Conservation (phyloP, 2,329 filamentous ascomycete species). For the Hypoxylon sp. region DNA sequence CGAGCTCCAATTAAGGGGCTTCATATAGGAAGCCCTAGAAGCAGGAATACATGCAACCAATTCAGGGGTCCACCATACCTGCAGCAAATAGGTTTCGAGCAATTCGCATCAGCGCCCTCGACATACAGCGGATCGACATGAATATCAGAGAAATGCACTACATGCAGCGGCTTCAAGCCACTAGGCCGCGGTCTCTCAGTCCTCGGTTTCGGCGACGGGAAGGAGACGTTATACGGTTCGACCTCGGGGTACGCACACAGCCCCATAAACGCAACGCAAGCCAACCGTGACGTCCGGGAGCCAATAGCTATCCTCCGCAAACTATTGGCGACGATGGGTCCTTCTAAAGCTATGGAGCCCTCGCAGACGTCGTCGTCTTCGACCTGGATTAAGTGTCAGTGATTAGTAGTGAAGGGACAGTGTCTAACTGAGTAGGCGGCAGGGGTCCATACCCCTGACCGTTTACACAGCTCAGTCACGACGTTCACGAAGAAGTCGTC, state of each 20-base stretch:
- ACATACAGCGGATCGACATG: conserved; percentile 70
- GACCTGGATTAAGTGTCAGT: conserved; percentile 52
- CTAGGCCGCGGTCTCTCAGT: conserved; percentile 58
- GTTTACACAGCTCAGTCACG: conserved; percentile 47
- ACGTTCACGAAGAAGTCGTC: conserved; percentile 47
- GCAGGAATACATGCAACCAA: background rate
- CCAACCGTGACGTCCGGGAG: conserved; percentile 63
- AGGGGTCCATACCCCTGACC: conserved; percentile 38
- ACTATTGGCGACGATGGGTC: conserved; percentile 64
- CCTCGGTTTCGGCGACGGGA: conserved; percentile 59
- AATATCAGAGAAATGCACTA: conserved; percentile 72
- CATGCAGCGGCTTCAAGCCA: conserved; percentile 61
- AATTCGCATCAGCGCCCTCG: conserved; percentile 66
- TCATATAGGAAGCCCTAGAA: too few species aligned
- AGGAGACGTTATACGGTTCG: conserved; percentile 57
- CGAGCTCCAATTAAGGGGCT: too few species aligned
- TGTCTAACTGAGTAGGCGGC: too few species aligned
- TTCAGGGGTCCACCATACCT: conserved; percentile 52
- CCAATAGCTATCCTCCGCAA: conserved; percentile 62
- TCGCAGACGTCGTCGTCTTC: conserved; percentile 69
- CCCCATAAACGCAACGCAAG: conserved; percentile 67
- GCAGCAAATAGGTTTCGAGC: conserved; percentile 72
- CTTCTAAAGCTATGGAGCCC: conserved; percentile 65
- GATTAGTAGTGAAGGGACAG: background rate
- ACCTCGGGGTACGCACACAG: conserved; percentile 65